Conservation (phyloP, 768 basidiomycete genomes). For the Galerina sulciceps region DNA sequence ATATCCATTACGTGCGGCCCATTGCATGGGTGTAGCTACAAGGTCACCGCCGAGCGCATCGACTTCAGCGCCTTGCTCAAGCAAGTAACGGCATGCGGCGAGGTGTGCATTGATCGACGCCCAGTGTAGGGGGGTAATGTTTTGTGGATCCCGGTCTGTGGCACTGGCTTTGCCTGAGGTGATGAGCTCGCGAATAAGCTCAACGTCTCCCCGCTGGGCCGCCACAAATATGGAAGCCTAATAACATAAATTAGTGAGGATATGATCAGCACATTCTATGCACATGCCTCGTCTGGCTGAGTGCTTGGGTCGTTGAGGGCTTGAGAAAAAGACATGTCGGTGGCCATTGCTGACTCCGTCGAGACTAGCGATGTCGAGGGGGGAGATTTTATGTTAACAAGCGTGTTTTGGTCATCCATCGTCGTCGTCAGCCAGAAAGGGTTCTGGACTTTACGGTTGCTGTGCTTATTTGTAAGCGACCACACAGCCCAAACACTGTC, state of each 20-base stretch:
- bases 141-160: conserved; percentile 84
- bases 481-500: neutral
- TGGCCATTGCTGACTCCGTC: conserved; percentile 48
- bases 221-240: conserved; percentile 79
- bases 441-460: conserved; percentile 12
- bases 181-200: conserved; percentile 64
- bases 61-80: conserved; percentile 93
- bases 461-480: conserved; percentile 11
- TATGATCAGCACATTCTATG: conserved; percentile 2
- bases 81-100: conserved; percentile 81
- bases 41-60: conserved; percentile 95
- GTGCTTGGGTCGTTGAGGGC: conserved; percentile 34
- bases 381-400: conserved; percentile 52
- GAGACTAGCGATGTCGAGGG: conserved; percentile 54
- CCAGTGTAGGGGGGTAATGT: conserved; percentile 97
- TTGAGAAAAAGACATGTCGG: conserved; percentile 52
- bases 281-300: conserved; percentile 44
- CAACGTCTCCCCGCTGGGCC: conserved; percentile 85
- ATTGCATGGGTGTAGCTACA: conserved; percentile 93
- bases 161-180: conserved; percentile 72
- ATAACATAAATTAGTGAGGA: neutral
- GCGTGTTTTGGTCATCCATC: conserved; percentile 18
- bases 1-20: conserved; percentile 98
- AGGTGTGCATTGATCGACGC: conserved; percentile 96
- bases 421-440: conserved; percentile 17